Evolutionary conservation across 495 filamentous ascomycete species (phyloP), one percentile per base, ranked within the genome.

Genomic region (Neurospora discreta): DNA sequence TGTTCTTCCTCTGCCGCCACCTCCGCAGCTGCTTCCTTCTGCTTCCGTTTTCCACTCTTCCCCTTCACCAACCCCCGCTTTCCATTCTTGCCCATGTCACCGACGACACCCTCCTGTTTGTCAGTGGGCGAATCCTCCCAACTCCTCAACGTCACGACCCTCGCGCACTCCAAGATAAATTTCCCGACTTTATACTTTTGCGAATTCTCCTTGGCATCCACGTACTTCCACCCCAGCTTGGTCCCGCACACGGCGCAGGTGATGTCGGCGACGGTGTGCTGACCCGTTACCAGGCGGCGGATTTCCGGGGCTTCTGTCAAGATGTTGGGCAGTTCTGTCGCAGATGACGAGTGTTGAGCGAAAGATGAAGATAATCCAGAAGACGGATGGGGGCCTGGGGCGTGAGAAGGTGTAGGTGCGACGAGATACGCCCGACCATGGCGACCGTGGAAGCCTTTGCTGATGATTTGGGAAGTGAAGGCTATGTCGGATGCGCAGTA

Each of bases 161-260:
- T 85, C 78, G 89, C 89, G 40, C 90, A 93, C 83, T 98, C 95
- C 42, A 98, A 79, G n/a, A 98, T 97, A 76, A 94, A 97, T 79
- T 97, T 97, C 39, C 95, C 95, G 39, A 98, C 89, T 79, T 98
- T 98, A 82, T 98, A 98, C 70, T 87, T 86, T 79, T 98, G 95
- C 44, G 84, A 85, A 73, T 90, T 85, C 76, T 97, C 92, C 70
- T 91, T 89, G 0, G 95, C 95, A 58, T 89, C 89, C 69, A 97
- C 86, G 78, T 98, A 98, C 80, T 97, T 97, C 95, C 95, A 98
- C 11, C 95, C 95, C 20, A 98, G 78, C 52, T 91, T 87, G 58
- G 80, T 87, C 5, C 85, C 85, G 78, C 95, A 82, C n/a, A 79
- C 85, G 11, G 69, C 72, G 72, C 86, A 88, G 69, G 69, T 78